Evolutionary conservation across 2,329 filamentous ascomycete species (phyloP), one percentile per base, ranked within the genome.

Genomic region (Akanthomyces uredinophilus): DNA sequence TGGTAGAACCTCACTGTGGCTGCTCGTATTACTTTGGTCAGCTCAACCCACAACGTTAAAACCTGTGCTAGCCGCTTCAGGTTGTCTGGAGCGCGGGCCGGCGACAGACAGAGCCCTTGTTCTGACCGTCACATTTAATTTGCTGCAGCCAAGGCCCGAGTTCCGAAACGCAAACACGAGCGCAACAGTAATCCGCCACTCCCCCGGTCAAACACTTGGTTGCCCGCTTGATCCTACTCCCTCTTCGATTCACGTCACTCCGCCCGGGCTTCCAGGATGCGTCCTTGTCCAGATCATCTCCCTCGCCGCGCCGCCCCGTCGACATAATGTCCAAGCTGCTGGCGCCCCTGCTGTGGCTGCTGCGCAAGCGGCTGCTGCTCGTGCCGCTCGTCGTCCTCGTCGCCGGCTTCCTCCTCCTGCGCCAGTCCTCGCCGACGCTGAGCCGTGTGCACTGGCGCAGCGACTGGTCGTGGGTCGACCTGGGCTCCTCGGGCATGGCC

Each of bases 381-480:
- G 18, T 20, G 18, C n/a, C n/a, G 24, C n/a, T 53, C 16, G 51
- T 20, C 41, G 3, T 61, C 41, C 10, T 51, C 29, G 13, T 61
- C 37, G 6, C 13, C 43, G 14, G 20, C 18, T 22, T 50, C 18
- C 1, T 62, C 5, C 14, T 35, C 4, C 22, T 56, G 44, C 43
- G 16, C n/a, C 32, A 47, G 18, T 49, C 35, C 27, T 54, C 51
- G 32, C 52, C 60, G 22, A 24, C 60, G 44, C 44, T 60, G 37
- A 27, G 43, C 35, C 39, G 52, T 11, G 51, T 62, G 41, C 61
- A 63, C 56, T 63, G 61, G 61, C 61, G 61, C 41, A 53, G 44
- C 41, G 61, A 63, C 61, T 63, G 61, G 61, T 60, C 61, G 18
- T 63, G 61, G 61, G 46, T 58, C 43, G 61, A 63, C 41, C 22